phyloP scores from a whole-genome alignment of 2,329 filamentous ascomycete species.

The Epichloe elymi region DNA sequence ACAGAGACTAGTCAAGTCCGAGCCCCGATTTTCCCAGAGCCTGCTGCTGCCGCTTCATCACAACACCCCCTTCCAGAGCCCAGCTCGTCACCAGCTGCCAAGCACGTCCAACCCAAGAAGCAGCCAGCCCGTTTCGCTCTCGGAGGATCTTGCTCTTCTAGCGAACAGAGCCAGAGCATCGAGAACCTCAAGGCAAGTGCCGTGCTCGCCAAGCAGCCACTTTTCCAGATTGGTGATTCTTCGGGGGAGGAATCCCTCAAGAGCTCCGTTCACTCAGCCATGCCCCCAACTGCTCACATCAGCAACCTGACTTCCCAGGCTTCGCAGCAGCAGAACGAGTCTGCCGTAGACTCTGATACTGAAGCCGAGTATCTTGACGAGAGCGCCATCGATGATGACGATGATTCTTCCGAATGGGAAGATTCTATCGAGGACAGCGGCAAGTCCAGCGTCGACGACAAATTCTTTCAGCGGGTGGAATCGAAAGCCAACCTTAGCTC shows the following conservation, averaged over 20 bases:
- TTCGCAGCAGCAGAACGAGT: slow-evolving; percentile 38
- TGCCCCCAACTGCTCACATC: slow-evolving; percentile 50
- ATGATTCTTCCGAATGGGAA: slow-evolving; percentile 48
- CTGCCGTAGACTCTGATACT: slow-evolving; percentile 23
- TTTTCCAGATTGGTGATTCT: slow-evolving; percentile 41
- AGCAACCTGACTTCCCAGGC: slow-evolving; percentile 59
- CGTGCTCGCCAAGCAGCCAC: slow-evolving; percentile 20
- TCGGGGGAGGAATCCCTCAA: slow-evolving; percentile 72
- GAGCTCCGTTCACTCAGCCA: slow-evolving; percentile 34
- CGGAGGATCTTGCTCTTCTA: slow-evolving; percentile 70
- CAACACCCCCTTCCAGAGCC: slow-evolving; percentile 48
- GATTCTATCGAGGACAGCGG: slow-evolving; percentile 68
- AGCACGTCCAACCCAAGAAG: slow-evolving; percentile 57
- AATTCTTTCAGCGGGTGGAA: slow-evolving; percentile 81
- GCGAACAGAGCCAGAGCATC: slow-evolving; percentile 35
- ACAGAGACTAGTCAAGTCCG: slow-evolving; percentile 50
- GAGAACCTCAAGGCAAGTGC: slow-evolving; percentile 22
- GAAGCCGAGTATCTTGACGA: slow-evolving; percentile 59
- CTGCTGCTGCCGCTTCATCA: slow-evolving; percentile 31
- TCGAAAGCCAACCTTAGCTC: slow-evolving; percentile 77
- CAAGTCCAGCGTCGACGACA: slow-evolving; percentile 70
- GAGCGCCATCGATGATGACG: slow-evolving; percentile 67
- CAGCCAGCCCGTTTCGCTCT: slow-evolving; percentile 52
- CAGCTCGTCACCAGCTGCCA: slow-evolving; percentile 41
- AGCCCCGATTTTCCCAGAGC: slow-evolving; percentile 40